Evolutionary conservation across 306 rosid genomes (phyloP).

Genomic region (Trichosanthes truncata): DNA sequence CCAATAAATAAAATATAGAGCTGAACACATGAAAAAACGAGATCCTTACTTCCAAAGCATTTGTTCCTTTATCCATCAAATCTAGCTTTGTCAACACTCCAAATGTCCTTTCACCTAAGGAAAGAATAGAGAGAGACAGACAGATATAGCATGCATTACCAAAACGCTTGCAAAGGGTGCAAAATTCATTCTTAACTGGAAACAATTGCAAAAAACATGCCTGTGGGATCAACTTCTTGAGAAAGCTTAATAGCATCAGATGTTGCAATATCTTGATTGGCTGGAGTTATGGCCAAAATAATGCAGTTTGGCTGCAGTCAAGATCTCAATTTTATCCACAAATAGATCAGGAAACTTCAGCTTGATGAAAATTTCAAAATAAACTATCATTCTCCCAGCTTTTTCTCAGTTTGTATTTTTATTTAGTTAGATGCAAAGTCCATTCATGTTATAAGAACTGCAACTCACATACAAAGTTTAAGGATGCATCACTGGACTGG

Average conservation of each 20-base stretch:
- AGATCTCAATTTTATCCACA: neutral
- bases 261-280: conserved; percentile 89
- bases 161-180: conserved; percentile 3
- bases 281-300: conserved; percentile 86
- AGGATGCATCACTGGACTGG: neutral
- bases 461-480: neutral
- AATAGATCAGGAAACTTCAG: neutral
- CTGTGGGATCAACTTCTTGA: conserved; percentile 83
- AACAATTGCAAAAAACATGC: conserved; percentile 23
- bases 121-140: neutral
- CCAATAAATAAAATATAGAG: neutral
- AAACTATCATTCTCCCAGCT: neutral
- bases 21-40: neutral
- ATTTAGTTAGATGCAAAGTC: neutral
- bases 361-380: neutral
- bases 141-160: neutral
- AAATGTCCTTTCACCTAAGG: conserved; percentile 72
- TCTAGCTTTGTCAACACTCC: conserved; percentile 92
- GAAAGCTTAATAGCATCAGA: conserved; percentile 83
- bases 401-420: neutral
- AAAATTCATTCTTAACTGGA: conserved; percentile 4
- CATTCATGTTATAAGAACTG: neutral
- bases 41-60: conserved; percentile 68
- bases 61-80: conserved; percentile 93
- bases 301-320: conserved; percentile 71